phyloP scores from a whole-genome alignment of 257 asterid genomes.

The Solanum raphanifolium region DNA sequence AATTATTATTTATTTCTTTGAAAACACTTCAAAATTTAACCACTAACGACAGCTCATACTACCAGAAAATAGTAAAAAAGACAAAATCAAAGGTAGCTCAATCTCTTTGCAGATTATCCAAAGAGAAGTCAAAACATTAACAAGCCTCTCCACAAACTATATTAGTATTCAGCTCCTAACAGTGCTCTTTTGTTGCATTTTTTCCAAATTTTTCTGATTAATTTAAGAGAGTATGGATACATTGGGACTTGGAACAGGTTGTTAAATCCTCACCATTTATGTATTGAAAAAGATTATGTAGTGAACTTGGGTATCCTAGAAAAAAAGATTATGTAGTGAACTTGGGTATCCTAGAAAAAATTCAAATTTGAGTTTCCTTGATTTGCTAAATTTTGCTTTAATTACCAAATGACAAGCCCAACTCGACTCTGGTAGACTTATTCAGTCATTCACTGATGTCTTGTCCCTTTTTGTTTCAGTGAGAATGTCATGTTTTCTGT shows the following conservation, averaged over 20 bases:
- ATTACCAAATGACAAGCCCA: not conserved
- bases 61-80: not conserved
- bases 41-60: not conserved
- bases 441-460: not conserved
- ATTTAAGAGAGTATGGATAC: not conserved
- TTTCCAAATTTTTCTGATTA: not conserved
- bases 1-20: not conserved
- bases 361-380: not conserved
- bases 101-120: not conserved
- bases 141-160: not conserved
- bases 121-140: not conserved
- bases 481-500: constrained; percentile 63
- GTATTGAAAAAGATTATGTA: not conserved
- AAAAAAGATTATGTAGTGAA: not conserved
- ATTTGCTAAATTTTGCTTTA: not conserved
- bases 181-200: not conserved
- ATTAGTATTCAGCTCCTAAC: not conserved
- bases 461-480: constrained; percentile 29
- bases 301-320: not conserved
- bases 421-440: not conserved
- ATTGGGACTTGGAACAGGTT: not conserved
- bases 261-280: not conserved
- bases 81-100: not conserved
- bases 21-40: not conserved
- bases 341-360: not conserved